Conservation (phyloP, 2,329 filamentous ascomycete species). For the Epichloe elymi region DNA sequence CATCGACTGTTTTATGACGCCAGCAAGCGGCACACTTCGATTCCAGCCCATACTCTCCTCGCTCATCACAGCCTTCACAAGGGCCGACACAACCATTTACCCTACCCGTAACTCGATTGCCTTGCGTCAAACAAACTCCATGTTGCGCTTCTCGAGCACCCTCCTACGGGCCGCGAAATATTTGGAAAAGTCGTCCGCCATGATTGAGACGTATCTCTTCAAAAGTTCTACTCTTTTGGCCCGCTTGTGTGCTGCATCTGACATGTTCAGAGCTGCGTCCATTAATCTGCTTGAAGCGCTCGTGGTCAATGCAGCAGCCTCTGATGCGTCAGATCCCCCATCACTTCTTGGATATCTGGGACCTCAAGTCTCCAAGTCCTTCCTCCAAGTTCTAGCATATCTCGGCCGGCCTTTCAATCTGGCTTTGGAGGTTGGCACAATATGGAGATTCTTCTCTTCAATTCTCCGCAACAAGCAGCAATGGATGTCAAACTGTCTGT, state of each 20-base stretch:
- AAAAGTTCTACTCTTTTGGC: constrained; percentile 66
- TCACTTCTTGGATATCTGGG: constrained; percentile 87
- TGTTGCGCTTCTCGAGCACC: constrained; percentile 52
- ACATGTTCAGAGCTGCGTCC: constrained; percentile 51
- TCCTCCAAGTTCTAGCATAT: constrained; percentile 64
- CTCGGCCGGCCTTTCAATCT: constrained; percentile 65
- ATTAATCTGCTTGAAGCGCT: constrained; percentile 60
- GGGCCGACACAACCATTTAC: constrained; percentile 50
- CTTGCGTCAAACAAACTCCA: constrained; percentile 48
- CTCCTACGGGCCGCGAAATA: constrained; percentile 59
- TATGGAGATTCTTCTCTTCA: constrained; percentile 78
- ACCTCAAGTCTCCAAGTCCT: constrained; percentile 67
- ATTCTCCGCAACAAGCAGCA: constrained; percentile 85
- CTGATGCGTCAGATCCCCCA: constrained; percentile 65
- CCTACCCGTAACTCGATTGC: constrained; percentile 40
- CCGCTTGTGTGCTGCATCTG: constrained; percentile 58
- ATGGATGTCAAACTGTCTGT: constrained; percentile 87
- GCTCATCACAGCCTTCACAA: constrained; percentile 35
- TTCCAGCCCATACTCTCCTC: constrained; percentile 66
- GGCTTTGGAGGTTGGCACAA: constrained; percentile 47
- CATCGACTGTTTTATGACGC: constrained; percentile 61
- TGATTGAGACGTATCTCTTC: constrained; percentile 68
- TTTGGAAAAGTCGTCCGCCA: constrained; percentile 46
- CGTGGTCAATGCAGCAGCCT: constrained; percentile 56
- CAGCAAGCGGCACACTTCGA: constrained; percentile 54